Evolutionary conservation across 257 asterid genomes (phyloP).

Genomic region (Forsythia suspensa): DNA sequence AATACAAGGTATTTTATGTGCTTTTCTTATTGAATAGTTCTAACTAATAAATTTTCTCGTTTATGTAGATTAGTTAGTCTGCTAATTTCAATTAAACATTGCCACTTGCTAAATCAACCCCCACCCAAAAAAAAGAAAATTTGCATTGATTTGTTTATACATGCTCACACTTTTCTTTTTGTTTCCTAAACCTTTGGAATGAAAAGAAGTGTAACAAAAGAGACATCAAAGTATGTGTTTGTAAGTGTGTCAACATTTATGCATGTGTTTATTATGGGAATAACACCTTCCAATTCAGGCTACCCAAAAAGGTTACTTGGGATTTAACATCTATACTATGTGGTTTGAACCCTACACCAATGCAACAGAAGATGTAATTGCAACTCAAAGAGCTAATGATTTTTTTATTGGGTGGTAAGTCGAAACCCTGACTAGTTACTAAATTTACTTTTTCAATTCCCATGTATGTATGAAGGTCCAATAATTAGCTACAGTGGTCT

Average conservation of each 20-base stretch:
- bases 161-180: no score
- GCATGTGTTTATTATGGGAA: not conserved
- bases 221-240: not conserved
- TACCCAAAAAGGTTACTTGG: conserved; percentile 54
- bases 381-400: conserved; percentile 44
- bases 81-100: not conserved
- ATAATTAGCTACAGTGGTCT: not conserved
- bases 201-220: not conserved
- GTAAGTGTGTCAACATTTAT: not conserved
- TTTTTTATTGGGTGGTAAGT: conserved; percentile 62
- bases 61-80: not conserved
- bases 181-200: not conserved
- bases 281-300: conserved; percentile 30
- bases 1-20: conserved; percentile 37
- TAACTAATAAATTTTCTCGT: not conserved
- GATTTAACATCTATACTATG: conserved; percentile 40
- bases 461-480: not conserved
- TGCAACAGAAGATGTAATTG: conserved; percentile 42
- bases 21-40: not conserved
- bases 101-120: not conserved
- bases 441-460: no score
- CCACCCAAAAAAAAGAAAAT: conserved; percentile 3
- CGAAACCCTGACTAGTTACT: not conserved
- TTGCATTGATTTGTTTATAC: not conserved
- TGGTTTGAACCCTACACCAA: conserved; percentile 42